These are phyloP conservation scores for Niebla homalea DNA, from an alignment of 495 filamentous ascomycete genomes.

Conservation along the genomic window DNA sequence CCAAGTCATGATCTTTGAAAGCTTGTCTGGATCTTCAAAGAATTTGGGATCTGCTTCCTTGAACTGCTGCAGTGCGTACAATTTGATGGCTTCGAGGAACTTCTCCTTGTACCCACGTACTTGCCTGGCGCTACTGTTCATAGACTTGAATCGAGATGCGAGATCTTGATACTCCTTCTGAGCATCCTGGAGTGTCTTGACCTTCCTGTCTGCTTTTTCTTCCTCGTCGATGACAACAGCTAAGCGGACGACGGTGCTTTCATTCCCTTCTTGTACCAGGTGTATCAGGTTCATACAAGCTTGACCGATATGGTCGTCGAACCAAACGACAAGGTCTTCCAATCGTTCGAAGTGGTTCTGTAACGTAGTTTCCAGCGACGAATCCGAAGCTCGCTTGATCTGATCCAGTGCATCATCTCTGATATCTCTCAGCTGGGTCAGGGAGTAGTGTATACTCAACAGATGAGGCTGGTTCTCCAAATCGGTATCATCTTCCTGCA, in stretches of 20 bases:
- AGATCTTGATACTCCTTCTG: conserved; percentile 91
- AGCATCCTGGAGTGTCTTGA: conserved; percentile 81
- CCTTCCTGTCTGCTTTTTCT: conserved; percentile 86
- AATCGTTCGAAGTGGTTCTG: conserved; percentile 80
- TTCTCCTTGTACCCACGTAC: conserved; percentile 96
- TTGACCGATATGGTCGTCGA: conserved; percentile 85
- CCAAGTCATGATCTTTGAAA: conserved; percentile 83
- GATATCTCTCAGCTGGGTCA: conserved; percentile 84
- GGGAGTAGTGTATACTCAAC: conserved; percentile 73
- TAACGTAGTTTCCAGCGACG: conserved; percentile 61
- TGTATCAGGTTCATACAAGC: conserved; percentile 84
- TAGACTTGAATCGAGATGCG: conserved; percentile 82
- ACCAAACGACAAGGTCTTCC: conserved; percentile 78
- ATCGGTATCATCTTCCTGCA: conserved; percentile 72
- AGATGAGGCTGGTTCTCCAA: conserved; percentile 85
- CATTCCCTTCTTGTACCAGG: conserved; percentile 69
- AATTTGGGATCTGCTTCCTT: conserved; percentile 62
- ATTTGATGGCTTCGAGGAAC: conserved; percentile 67
- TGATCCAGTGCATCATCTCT: conserved; percentile 93
- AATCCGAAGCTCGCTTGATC: conserved; percentile 60
- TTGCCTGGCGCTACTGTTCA: conserved; percentile 79
- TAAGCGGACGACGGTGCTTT: conserved; percentile 75
- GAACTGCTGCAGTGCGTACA: conserved; percentile 60
- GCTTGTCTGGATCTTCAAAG: conserved; percentile 60
- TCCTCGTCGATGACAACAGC: conserved; percentile 89